Evolutionary conservation across 768 basidiomycete species (phyloP).

Genomic region (Pilatotrama ljubarskyi): DNA sequence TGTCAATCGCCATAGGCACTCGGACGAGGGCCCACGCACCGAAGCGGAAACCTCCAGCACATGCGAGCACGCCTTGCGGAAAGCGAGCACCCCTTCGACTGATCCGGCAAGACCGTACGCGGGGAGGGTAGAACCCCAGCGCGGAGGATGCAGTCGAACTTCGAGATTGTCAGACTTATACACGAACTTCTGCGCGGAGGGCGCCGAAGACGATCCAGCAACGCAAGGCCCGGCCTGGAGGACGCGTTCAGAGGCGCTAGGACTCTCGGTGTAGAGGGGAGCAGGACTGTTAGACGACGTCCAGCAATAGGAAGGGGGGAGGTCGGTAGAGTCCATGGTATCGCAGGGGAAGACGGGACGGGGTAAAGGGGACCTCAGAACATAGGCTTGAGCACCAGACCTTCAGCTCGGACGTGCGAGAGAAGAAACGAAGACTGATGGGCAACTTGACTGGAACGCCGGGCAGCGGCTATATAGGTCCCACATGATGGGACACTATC

Average conservation of each 20-base stretch:
- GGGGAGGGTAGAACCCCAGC: conserved; percentile 40
- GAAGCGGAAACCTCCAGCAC: conserved; percentile 40
- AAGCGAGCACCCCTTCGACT: conserved; percentile 41
- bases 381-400: conserved; percentile 1
- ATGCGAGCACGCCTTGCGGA: conserved; percentile 38
- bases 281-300: conserved; percentile 13
- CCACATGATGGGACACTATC: conserved; percentile 10
- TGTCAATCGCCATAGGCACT: background rate
- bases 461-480: background rate
- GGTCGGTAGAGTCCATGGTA: conserved; percentile 12
- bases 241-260: conserved; percentile 37
- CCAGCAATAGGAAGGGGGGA: conserved; percentile 14
- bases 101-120: conserved; percentile 43
- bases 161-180: conserved; percentile 42
- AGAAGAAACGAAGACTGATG: conserved; percentile 9
- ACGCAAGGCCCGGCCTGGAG: conserved; percentile 33
- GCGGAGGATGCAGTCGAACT: conserved; percentile 42
- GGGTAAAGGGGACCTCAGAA: background rate
- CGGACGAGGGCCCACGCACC: conserved; percentile 27
- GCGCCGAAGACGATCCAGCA: background rate
- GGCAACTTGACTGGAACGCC: background rate
- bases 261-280: conserved; percentile 32
- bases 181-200: conserved; percentile 33
- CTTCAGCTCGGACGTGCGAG: conserved; percentile 7
- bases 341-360: background rate